Evolutionary conservation across 192 early-diverging fungal genomes (phyloP), one percentile per base, ranked within the genome.

Genomic region (Backusella luteola): DNA sequence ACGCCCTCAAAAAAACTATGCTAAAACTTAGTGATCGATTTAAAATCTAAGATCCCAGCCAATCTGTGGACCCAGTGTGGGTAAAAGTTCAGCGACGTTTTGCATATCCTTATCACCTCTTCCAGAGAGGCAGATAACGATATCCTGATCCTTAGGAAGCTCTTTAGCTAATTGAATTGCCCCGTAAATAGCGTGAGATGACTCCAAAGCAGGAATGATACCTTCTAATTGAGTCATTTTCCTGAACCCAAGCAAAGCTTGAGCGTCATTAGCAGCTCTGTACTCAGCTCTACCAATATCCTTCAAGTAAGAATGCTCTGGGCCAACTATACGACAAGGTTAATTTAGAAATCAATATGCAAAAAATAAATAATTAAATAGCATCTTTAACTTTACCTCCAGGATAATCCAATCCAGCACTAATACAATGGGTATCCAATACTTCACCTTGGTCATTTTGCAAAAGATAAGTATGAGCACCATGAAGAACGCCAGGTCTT

Each of bases 91-190:
- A 9, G 93, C 93, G 32, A 99, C 96, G 15, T 94, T 94, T 74
- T 93, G 84, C 77, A 99, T 94, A 81, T 99, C 98, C 88, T 98
- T 99, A 88, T 99, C 98, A 73, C 98, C 98, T 44, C 98, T 89
- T 26, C 98, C 97, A 77, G 90, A 93, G 36, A 99, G 80, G 74
- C 95, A 96, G 49, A 99, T 89, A 19, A 98, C 89, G 52, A 99
- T 86, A 79, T 94, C 92, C 86, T 94, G 82, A 75, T 94, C 94
- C 73, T 89, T 85, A n/a, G 79, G 77, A 87, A 98, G 81, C 39
- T 85, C 86, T 73, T 88, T 85, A 15, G 98, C 96, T 38, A 95
- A 56, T 79, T 95, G 88, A 52, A 92, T 88, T 17, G 93, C 94
- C 72, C 89, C 84, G 78, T 92, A 96, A 52, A 97, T 83, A 7